Evolutionary conservation across 805 yeast genomes (phyloP).

Genomic region (Candida easanensis): DNA sequence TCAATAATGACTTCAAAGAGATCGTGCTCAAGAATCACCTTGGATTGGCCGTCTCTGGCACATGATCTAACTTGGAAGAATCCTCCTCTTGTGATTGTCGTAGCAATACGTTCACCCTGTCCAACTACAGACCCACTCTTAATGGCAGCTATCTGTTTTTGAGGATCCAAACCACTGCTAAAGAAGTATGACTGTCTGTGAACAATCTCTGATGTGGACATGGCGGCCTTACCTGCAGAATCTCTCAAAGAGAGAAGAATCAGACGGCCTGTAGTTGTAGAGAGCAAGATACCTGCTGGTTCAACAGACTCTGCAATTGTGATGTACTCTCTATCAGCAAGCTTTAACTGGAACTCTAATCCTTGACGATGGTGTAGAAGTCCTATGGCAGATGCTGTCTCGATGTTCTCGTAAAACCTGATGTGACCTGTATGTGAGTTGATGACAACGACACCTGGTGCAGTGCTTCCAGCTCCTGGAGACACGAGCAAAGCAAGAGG

Average conservation of each 20-base stretch:
- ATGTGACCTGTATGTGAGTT: slow-evolving; percentile 57
- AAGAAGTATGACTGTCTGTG: slow-evolving; percentile 34
- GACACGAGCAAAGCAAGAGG: slow-evolving; percentile 58
- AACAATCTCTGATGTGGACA: slow-evolving; percentile 27
- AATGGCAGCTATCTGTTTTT: slow-evolving; percentile 52
- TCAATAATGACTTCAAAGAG: slow-evolving; percentile 36
- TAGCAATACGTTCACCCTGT: slow-evolving; percentile 45
- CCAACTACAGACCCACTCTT: slow-evolving; percentile 50
- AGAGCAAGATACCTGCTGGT: slow-evolving; percentile 70
- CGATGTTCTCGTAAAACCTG: slow-evolving; percentile 72
- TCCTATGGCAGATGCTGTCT: slow-evolving; percentile 64
- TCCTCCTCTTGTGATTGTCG: slow-evolving; percentile 42
- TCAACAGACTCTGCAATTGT: slow-evolving; percentile 57
- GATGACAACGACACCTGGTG: slow-evolving; percentile 72
- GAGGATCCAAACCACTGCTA: slow-evolving; percentile 25
- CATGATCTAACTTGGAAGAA: slow-evolving; percentile 48
- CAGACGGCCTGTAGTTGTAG: slow-evolving; percentile 70
- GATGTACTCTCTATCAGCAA: slow-evolving; percentile 52
- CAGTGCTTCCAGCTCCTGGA: slow-evolving; percentile 49
- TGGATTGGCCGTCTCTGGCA: slow-evolving; percentile 42
- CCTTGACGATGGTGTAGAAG: slow-evolving; percentile 42
- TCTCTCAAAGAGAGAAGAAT: slow-evolving; percentile 63
- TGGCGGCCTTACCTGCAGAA: slow-evolving; percentile 57
- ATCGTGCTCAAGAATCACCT: slow-evolving; percentile 35
- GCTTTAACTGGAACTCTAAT: slow-evolving; percentile 36